These are phyloP conservation scores for Psilocybe mexicana DNA, from an alignment of 1,284 basidiomycete genomes.

Conservation along the genomic window DNA sequence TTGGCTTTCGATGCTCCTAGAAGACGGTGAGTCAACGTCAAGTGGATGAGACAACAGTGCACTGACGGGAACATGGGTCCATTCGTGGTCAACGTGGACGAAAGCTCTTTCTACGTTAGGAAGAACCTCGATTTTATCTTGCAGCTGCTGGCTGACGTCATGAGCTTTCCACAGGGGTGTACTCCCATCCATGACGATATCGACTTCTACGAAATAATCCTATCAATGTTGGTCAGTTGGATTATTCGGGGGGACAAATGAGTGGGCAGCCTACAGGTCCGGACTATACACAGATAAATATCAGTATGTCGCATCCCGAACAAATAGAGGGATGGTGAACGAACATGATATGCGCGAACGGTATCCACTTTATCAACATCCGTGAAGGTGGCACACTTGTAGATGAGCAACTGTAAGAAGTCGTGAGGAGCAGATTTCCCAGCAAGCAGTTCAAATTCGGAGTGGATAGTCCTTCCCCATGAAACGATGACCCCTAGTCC, in stretches of 20 bases:
- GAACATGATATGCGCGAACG: conserved; percentile 83
- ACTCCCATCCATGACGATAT: conserved; percentile 89
- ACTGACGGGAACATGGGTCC: conserved; percentile 75
- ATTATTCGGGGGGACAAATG: background rate
- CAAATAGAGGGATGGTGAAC: conserved; percentile 30
- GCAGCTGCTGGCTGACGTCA: conserved; percentile 88
- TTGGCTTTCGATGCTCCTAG: conserved; percentile 23
- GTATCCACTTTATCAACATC: conserved; percentile 86
- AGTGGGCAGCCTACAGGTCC: conserved; percentile 52
- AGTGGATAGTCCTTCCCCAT: conserved; percentile 78
- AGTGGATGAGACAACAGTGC: background rate
- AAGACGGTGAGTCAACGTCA: background rate
- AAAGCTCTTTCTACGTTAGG: conserved; percentile 92
- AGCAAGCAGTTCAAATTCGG: conserved; percentile 85
- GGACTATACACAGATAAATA: conserved; percentile 41
- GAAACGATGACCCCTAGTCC: conserved; percentile 78
- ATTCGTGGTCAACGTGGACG: conserved; percentile 94
- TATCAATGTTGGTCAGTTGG: conserved; percentile 32
- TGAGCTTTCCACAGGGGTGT: conserved; percentile 93
- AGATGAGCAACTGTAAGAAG: conserved; percentile 88
- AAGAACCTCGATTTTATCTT: conserved; percentile 92
- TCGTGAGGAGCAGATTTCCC: conserved; percentile 91
- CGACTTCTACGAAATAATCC: conserved; percentile 92
- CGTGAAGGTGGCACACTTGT: conserved; percentile 90
- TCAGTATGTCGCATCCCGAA: conserved; percentile 5